Percentiles rank a stretch among this genome's conserved stretches.
phyloP scores from a whole-genome alignment of 306 rosid genomes.

The Rosa lucieae region DNA sequence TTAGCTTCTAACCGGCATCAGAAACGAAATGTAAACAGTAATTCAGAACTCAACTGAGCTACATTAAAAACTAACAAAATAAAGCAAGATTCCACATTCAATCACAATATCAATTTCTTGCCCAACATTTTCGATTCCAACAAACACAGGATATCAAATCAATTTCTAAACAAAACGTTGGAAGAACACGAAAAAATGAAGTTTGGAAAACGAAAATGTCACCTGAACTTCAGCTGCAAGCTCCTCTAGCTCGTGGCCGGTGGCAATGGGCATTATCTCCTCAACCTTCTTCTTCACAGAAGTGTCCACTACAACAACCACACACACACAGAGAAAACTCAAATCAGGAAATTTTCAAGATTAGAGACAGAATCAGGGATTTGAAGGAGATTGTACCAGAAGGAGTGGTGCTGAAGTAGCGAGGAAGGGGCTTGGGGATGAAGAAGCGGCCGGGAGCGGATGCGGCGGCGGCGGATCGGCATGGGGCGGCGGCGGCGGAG shows the following conservation, averaged over 20 bases:
- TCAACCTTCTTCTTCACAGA: slow-evolving; percentile 65
- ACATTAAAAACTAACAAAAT: background rate
- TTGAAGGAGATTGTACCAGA: slow-evolving; percentile 38
- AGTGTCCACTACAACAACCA: slow-evolving; percentile 28
- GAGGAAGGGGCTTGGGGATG: slow-evolving; percentile 23
- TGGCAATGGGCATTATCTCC: slow-evolving; percentile 86
- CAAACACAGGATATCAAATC: background rate
- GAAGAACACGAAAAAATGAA: background rate
- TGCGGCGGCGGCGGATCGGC: slow-evolving; percentile 36
- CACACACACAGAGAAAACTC: background rate
- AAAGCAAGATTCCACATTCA: background rate
- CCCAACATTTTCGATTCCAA: slow-evolving; percentile 17
- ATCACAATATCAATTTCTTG: background rate
- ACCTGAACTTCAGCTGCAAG: slow-evolving; percentile 78
- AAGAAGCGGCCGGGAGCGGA: slow-evolving; percentile 34
- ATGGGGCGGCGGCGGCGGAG: slow-evolving; percentile 22
- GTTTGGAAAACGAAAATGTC: background rate
- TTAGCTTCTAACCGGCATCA: background rate
- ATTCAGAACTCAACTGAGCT: too few species aligned
- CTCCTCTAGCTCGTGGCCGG: slow-evolving; percentile 97
- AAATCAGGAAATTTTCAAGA: background rate
- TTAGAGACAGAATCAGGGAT: background rate
- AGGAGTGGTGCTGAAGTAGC: slow-evolving; percentile 38
- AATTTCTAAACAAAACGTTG: background rate
- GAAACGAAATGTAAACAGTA: background rate